Base-by-base conservation (phyloP, 2,329 filamentous ascomycete species). In the Polytolypa hystricis region DNA sequence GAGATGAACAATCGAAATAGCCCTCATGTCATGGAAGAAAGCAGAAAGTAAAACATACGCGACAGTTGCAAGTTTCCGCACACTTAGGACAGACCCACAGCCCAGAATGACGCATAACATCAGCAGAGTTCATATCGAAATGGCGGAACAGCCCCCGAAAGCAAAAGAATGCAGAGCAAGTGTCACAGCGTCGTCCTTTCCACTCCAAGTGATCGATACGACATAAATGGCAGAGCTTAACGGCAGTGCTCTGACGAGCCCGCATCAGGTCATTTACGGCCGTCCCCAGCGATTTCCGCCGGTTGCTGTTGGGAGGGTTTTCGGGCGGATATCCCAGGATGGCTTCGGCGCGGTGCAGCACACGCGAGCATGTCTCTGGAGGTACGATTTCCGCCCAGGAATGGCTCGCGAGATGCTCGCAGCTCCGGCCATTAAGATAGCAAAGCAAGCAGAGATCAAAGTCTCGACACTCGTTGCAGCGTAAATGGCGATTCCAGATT, bases 401-500 rank as follows among this genome's bases (percentile, higher is more conserved):
- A 42, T 57, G 57, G 25, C 52, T 51, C 25, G 46, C 42, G 23
- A 45, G 42, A 45, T 58, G 56, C 37, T 57, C 53, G 32, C 55
- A 60, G 39, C 55, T 57, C 27, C 55, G 49, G 19, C 54, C 55
- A 20, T 51, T 57, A 7, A 58, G 42, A 37, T 54, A 58, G 38
- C 55, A 60, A 10, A 50, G 49, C 26, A 58, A 40, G 38, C 55
- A 60, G 17, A 60, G 45, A 34, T 58, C 55, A 39, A 60, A 58
- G 40, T 58, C 55, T 12, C 51, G 48, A 33, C 56, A 60, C 30
- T 54, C 45, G 12, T 53, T 52, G 33, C 55, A 60, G n/a, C 54
- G 54, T 14, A 60, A 41, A 47, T 60, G 55, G 14, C 54, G 53
- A 34, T 60, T 58, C 56, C 56, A 58, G 27, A 60, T 58, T n/a